phyloP scores from a whole-genome alignment of 768 basidiomycete species.

The Porphyrellus cyaneotinctus region DNA sequence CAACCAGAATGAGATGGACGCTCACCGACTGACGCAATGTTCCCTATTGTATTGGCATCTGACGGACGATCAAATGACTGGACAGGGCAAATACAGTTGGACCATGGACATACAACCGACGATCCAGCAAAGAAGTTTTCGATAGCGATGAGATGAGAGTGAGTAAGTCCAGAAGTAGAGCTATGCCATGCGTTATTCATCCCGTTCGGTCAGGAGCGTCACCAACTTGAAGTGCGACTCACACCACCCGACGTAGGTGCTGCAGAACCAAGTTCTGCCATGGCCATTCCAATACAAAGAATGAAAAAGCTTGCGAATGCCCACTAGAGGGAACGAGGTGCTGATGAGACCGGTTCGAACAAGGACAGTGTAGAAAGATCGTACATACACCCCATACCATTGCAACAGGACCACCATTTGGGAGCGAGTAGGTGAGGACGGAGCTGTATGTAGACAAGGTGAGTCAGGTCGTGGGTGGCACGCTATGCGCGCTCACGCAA shows the following conservation, averaged over 20 bases:
- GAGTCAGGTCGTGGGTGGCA: not conserved
- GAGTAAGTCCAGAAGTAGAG: conserved; percentile 69
- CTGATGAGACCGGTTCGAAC: not conserved
- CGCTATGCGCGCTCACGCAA: too few relatives aligned
- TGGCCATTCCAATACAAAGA: conserved; percentile 36
- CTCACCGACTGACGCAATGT: conserved; percentile 39
- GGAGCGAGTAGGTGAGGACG: conserved; percentile 43
- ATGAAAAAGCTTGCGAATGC: conserved; percentile 37
- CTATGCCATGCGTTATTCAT: conserved; percentile 22
- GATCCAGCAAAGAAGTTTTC: conserved; percentile 63
- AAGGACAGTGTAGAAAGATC: not conserved
- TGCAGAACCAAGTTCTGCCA: conserved; percentile 41
- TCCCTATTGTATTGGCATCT: conserved; percentile 55
- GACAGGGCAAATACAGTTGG: not conserved
- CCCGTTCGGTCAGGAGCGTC: not conserved
- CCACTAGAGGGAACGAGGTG: conserved; percentile 27
- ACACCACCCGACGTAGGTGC: conserved; percentile 41
- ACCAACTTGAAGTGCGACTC: conserved; percentile 10
- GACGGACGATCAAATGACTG: not conserved
- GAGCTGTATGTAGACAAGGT: conserved; percentile 30
- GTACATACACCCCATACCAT: conserved; percentile 44
- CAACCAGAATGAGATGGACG: not conserved
- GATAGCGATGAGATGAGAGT: conserved; percentile 50
- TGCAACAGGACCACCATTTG: conserved; percentile 47
- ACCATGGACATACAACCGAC: conserved; percentile 66